Base-by-base conservation (phyloP, 768 basidiomycete species). In the Mycena venus region DNA sequence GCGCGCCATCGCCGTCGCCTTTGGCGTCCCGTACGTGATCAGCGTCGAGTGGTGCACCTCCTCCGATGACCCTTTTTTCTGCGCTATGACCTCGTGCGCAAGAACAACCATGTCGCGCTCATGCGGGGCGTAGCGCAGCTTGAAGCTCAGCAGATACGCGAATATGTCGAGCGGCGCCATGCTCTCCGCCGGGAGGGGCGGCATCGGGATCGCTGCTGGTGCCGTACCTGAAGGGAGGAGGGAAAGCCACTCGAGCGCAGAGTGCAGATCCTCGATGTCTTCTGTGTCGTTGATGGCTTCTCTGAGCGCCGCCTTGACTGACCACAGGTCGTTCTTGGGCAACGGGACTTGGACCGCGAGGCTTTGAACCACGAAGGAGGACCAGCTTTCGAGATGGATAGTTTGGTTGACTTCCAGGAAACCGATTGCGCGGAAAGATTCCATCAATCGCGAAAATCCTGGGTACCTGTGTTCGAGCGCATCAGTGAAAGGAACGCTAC, bases 101-200 rank as follows among this genome's bases (percentile, higher is more conserved):
- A 98, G 90, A 32, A 98, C 88, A 73, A 97, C 96, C 84, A 96
- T 91, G 81, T 99, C 97, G 21, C 92, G 90, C 82, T 99, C 97
- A 44, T 86, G 84, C 0, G 90, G 89, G 0, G 73, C 80, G 80
- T 98, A 98, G 14, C 86, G 86, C 38, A 97, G 89, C 73, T 91
- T 92, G 78, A 92, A 88, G 0, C 93, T 88, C 19, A 98, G 89
- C 9, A 96, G 85, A 42, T 85, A 82, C 1, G 96, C 91, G 78
- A 98, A 91, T 21, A 94, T 84, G 79, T 97, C 95, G 75, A 97
- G 86, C 1, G 95, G 92, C 4, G 88, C 79, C 23, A 83, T 80
- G 0, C 85, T 83, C 17, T 75, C 81, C 1, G 78, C 68, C 0
- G 91, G 93, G 0, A 91, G 79, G 0, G 85, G 82, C 0, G 90